These are phyloP conservation scores for Chaetomium sp. DNA, from an alignment of 2,329 filamentous ascomycete species.

Conservation along the genomic window DNA sequence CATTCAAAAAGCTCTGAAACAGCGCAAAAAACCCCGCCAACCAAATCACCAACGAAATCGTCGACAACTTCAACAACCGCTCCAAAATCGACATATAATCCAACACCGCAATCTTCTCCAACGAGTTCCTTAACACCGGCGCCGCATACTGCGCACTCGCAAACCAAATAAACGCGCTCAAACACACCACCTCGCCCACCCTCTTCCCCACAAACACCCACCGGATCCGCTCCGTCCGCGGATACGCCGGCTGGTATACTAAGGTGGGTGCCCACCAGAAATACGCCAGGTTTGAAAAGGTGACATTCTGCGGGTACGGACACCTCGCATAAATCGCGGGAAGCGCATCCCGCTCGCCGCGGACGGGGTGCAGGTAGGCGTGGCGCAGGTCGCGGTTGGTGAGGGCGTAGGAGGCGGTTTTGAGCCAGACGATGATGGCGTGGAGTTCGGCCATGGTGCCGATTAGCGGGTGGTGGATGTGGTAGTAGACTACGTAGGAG, in stretches of 20 bases:
- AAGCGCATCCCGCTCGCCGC: constrained; percentile 59
- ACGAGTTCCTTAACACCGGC: constrained; percentile 80
- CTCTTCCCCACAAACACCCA: constrained; percentile 87
- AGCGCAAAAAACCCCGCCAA: constrained; percentile 94
- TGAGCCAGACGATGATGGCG: constrained; percentile 91
- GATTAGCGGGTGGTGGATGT: constrained; percentile 88
- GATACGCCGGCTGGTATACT: constrained; percentile 95
- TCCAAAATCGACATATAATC: constrained; percentile 79
- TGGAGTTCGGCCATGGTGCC: constrained; percentile 87
- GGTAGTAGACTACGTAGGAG: constrained; percentile 80
- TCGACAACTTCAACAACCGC: constrained; percentile 87
- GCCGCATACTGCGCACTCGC: constrained; percentile 90
- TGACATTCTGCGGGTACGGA: constrained; percentile 88
- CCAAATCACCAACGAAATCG: constrained; percentile 94
- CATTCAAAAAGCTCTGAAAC: constrained; percentile 90
- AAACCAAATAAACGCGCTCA: constrained; percentile 92
- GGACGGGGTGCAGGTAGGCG: constrained; percentile 72
- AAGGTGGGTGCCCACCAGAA: constrained; percentile 98
- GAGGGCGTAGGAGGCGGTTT: constrained; percentile 91
- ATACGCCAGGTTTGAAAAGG: constrained; percentile 78
- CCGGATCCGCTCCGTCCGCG: constrained; percentile 70
- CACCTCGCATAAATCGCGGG: constrained; percentile 77
- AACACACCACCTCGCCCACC: constrained; percentile 65
- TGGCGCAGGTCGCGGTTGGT: constrained; percentile 94
- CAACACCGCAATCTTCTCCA: constrained; percentile 77